Conservation (phyloP, 495 filamentous ascomycete genomes). For the Penicillium cosmopolitanum region DNA sequence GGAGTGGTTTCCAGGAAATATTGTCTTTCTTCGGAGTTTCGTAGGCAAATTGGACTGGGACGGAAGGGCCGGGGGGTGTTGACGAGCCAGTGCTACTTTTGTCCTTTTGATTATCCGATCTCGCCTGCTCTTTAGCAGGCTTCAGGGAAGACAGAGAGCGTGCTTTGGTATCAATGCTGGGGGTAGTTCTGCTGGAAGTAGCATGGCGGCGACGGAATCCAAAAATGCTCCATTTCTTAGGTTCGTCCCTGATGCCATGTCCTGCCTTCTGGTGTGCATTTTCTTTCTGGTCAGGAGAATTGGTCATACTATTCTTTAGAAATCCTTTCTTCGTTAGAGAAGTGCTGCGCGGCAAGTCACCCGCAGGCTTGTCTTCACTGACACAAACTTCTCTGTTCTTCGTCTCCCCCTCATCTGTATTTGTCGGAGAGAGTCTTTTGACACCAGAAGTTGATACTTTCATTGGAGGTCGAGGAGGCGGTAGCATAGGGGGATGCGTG, state of each 20-base stretch:
- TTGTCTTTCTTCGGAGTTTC: background rate
- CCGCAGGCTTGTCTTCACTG: background rate
- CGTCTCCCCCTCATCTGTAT: background rate
- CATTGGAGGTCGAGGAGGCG: background rate
- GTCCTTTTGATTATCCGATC: background rate
- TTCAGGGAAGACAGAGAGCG: conserved; percentile 18
- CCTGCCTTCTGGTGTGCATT: background rate
- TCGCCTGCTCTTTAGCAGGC: conserved; percentile 10
- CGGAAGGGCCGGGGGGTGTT: conserved; percentile 21
- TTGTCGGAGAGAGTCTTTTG: background rate
- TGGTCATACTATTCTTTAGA: conserved; percentile 4
- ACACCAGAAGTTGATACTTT: background rate
- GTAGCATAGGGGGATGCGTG: background rate
- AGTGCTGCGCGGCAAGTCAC: conserved; percentile 11
- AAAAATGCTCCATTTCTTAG: conserved; percentile 30
- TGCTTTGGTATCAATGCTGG: conserved; percentile 13
- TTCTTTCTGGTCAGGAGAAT: conserved; percentile 4
- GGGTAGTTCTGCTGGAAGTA: conserved; percentile 8
- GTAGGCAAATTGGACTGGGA: conserved; percentile 11
- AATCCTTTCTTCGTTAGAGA: conserved; percentile 18
- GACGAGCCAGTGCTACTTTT: conserved; percentile 17
- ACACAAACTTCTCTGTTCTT: background rate
- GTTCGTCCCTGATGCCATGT: conserved; percentile 12
- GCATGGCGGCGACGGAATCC: conserved; percentile 29
- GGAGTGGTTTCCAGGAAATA: conserved; percentile 18